phyloP scores from a whole-genome alignment of 2,329 filamentous ascomycete genomes.

The Chrysoporthe austroafricana region DNA sequence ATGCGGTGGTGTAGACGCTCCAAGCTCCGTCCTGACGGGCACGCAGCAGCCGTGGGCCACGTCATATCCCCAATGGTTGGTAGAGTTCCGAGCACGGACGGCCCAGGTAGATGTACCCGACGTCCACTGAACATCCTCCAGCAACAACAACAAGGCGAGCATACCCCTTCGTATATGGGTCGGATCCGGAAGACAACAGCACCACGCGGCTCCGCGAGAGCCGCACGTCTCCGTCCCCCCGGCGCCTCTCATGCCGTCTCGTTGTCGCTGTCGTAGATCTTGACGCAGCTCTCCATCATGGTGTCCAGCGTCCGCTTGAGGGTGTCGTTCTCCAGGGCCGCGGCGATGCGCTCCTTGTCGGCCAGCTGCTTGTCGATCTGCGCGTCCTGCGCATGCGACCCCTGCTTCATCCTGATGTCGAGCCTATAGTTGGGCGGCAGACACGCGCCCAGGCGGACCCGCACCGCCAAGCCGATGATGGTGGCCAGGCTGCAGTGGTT shows the following conservation, averaged over 20 bases:
- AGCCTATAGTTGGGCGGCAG: constrained; percentile 90
- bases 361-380: constrained; percentile 96
- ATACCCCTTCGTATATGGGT: too few species aligned
- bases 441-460: constrained; percentile 87
- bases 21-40: not conserved
- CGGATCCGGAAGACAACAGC: not conserved
- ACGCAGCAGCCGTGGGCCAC: not conserved
- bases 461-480: constrained; percentile 90
- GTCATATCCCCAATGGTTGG: not conserved
- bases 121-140: not conserved
- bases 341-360: constrained; percentile 95
- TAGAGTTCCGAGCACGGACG: not conserved
- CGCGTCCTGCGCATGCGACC: constrained; percentile 91
- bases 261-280: constrained; percentile 25
- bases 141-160: too few species aligned
- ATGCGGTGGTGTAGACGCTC: not conserved
- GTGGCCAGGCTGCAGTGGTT: constrained; percentile 96
- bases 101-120: not conserved
- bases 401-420: constrained; percentile 92
- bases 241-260: constrained; percentile 14
- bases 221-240: not conserved
- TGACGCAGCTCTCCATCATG: constrained; percentile 82
- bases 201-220: not conserved
- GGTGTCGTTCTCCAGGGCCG: constrained; percentile 90
- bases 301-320: constrained; percentile 86